Evolutionary conservation across 805 yeast species (phyloP), one percentile per base, ranked within the genome.

Genomic region (Sugiyamaella smithiae): DNA sequence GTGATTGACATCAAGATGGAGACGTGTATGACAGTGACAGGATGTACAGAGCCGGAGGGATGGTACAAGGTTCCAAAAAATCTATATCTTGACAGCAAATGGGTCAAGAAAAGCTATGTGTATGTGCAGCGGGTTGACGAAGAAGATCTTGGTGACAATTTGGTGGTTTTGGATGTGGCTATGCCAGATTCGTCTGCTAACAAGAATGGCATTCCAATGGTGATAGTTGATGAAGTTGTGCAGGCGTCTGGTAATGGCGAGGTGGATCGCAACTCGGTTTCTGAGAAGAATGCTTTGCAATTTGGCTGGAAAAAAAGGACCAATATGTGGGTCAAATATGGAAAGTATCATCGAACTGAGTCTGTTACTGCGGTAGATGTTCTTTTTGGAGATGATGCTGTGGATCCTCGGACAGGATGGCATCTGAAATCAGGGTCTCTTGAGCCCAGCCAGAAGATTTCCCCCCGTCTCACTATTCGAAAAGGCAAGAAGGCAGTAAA

Each of bases 361-460:
- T 70, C 81, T 1, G 63, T 84, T 5, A 76, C 81, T 5, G 86
- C 75, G 2, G 57, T 88, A 9, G 88, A 85, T 54, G 73, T 88
- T 1, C 66, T 90, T 29, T 89, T 81, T 68, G 95, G 95, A 1
- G 61, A 64, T 2, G 87, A 82, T 54, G 83, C 86, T 1, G 80
- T 77, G 2, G 96, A 88, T 45, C 95, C 96, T 2, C 71, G 96
- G 48, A 79, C 80, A 0, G 77, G 77, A 42, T 89, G 96, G 96
- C 54, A 62, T 2, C 55, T 78, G 5, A 49, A 72, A 2, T 52
- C 54, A 50, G 61, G 58, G 8, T 43, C 52, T 44, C 60, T 57
- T 57, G 48, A 48, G 56, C 59, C 56, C 17, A 60, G 54, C 9
- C 32, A 43, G 4, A 40, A 51, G 11, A 25, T 28, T 5, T 49